Evolutionary conservation across 352 stramenopile genomes (phyloP), one percentile per base, ranked within the genome.

Genomic region (Globisporangium megalacanthum): DNA sequence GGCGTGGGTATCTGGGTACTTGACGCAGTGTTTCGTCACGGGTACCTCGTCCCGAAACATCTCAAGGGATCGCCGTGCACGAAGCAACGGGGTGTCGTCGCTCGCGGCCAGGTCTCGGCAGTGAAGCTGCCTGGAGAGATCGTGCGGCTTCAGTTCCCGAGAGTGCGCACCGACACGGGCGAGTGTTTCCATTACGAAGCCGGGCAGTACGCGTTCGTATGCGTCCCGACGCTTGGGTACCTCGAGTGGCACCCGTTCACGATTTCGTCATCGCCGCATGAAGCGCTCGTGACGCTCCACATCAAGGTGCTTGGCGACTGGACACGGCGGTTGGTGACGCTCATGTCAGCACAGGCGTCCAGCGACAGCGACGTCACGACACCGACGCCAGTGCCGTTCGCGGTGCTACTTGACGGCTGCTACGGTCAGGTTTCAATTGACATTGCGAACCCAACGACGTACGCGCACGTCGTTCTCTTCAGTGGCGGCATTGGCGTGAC

Each of bases 181-280:
- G 58, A 73, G 22, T 62, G 36, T 1, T 83, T 81, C 48, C 39
- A 54, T 81, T n/a, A 77, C 29, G 49, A 73, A 59, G 66, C 70
- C 19, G 75, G 75, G 0, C 73, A 89, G 58, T 96, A 95, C 65
- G 75, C 72, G 0, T 93, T 93, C 58, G 46, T 97, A 20, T 90
- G 88, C 57, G 62, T 97, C 22, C 83, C 85, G 0, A 54, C 60
- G 0, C 66, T 97, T 52, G 83, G 69, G 5, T 20, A 65, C 8
- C 62, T 86, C 0, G 68, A 96, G 65, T 96, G 88, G 86, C 88
- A 97, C 72, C 88, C 88, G 19, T 94, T 95, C 58, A 92, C 82
- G 4, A 83, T 96, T 44, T 86, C 81, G 17, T 92, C 77, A 29
- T 82, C 81, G 3, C 84, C 84, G 1, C 66, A 77, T 22, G 77